A percentile compares a stretch with the other conserved stretches of the same genome.
phyloP scores from a whole-genome alignment of 208 protist genomes.

The Acanthamoeba healyi region DNA sequence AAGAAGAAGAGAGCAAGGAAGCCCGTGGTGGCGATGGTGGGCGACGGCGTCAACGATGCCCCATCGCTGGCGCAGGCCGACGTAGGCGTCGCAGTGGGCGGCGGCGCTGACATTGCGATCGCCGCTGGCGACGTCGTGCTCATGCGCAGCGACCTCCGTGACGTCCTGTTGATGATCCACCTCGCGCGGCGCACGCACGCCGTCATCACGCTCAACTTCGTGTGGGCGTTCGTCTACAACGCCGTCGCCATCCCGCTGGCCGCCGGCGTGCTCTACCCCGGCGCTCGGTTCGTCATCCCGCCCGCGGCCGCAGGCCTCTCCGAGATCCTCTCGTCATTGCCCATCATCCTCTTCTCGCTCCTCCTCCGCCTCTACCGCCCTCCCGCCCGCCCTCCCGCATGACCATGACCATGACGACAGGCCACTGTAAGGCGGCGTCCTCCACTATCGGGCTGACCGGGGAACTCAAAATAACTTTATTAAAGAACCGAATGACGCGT shows the following conservation, averaged over 20 bases:
- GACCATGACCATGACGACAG: too few species aligned
- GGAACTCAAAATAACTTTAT: too few species aligned
- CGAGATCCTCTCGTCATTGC: constrained; percentile 93
- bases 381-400: too few species aligned
- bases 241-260: constrained; percentile 91
- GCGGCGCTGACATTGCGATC: constrained; percentile 92
- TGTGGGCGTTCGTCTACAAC: constrained; percentile 93
- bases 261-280: constrained; percentile 90
- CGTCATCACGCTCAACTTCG: constrained; percentile 92
- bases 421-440: too few species aligned
- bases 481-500: too few species aligned
- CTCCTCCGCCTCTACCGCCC: constrained; percentile 84
- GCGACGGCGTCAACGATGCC: constrained; percentile 93
- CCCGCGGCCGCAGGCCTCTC: constrained; percentile 89
- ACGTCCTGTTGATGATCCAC: constrained; percentile 88
- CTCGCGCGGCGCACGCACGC: constrained; percentile 88
- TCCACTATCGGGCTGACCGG: too few species aligned
- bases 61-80: constrained; percentile 91
- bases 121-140: constrained; percentile 92
- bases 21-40: constrained; percentile 90
- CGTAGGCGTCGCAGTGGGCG: constrained; percentile 93
- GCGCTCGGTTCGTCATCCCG: constrained; percentile 83
- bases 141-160: constrained; percentile 83
- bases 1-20: neutral
- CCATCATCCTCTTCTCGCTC: constrained; percentile 92